These are phyloP conservation scores for Articulospora tetracladia DNA, from an alignment of 495 filamentous ascomycete species.

Conservation along the genomic window DNA sequence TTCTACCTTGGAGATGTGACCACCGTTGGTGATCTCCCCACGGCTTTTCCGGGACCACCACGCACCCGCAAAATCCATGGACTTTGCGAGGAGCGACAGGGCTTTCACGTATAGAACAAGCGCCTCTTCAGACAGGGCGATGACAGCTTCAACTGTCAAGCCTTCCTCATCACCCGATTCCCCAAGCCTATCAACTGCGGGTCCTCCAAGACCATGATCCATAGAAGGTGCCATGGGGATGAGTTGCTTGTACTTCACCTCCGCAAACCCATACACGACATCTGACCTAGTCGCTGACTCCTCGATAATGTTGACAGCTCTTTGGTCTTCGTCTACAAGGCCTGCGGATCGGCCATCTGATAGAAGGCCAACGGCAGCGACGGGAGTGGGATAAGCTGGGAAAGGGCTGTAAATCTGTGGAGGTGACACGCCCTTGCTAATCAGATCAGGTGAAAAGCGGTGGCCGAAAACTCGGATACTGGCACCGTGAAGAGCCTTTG, in stretches of 20 bases:
- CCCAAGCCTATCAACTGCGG: constrained; percentile 41
- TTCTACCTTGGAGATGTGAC: constrained; percentile 37
- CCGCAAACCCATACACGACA: constrained; percentile 93
- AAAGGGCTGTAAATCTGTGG: constrained; percentile 77
- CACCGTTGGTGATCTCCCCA: constrained; percentile 53
- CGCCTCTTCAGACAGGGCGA: constrained; percentile 88
- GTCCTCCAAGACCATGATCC: constrained; percentile 64
- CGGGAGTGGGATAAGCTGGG: constrained; percentile 70
- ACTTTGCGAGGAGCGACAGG: constrained; percentile 78
- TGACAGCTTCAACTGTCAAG: constrained; percentile 79
- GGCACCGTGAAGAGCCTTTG: constrained; percentile 91
- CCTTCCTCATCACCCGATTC: constrained; percentile 54
- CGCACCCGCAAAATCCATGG: constrained; percentile 92
- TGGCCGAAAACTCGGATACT: constrained; percentile 79
- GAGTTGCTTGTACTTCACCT: constrained; percentile 97
- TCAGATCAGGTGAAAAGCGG: constrained; percentile 61
- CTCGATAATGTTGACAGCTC: constrained; percentile 76
- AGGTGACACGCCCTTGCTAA: constrained; percentile 70
- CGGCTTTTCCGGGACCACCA: constrained; percentile 86
- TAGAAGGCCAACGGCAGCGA: constrained; percentile 46
- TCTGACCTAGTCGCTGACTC: constrained; percentile 89
- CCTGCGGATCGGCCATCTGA: constrained; percentile 60
- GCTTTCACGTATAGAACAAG: constrained; percentile 95
- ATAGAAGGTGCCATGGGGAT: constrained; percentile 80
- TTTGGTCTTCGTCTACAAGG: constrained; percentile 74